Base-by-base conservation (phyloP, 2,329 filamentous ascomycete species). In the Graphilbum ipis-grandicollis region DNA sequence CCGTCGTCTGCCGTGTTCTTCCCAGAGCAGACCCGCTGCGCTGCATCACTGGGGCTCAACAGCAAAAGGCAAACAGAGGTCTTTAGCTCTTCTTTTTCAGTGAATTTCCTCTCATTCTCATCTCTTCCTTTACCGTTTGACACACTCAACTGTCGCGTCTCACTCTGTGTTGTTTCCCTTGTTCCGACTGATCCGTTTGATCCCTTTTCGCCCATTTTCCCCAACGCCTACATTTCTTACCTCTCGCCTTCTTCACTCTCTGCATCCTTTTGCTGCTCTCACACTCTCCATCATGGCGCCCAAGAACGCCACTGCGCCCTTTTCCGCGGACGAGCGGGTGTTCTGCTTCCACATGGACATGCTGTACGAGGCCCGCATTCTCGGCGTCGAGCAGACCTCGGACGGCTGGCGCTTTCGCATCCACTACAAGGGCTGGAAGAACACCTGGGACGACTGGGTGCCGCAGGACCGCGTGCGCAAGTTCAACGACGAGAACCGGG, bases 401-500 rank as follows among this genome's bases (percentile, higher is more conserved):
- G 36, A 39, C 14, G 35, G 37, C 19, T 85, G 75, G 52, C 75
- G 84, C 54, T 98, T 93, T 62, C 81, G 82, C 52, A 81, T 98
- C 38, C 90, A 98, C 59, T 98, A 98, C 65, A 96, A 96, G 59
- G 90, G 90, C 51, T 98, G 90, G 90, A 98, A 98, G 66, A 86
- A 88, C 56, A 94, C 85, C 68, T 98, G 90, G 90, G 90, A 98
- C 61, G 90, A 98, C 61, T 96, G 88, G 88, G 90, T 96, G 32
- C 74, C 82, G 18, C 77, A 85, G 57, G 88, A 96, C 55, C 82
- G 90, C 46, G 78, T 98, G 42, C 79, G 86, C 52, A 94, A 94
- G 60, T 79, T 88, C 54, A 93, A 78, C 36, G 84, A 93, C 39
- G 90, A 96, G 59, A 94, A 96, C 60, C 82, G 83, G 52, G 84